A percentile compares a stretch with the other conserved stretches of the same genome.
Conservation (phyloP, 2,329 filamentous ascomycete species). For the Ophiostoma piceae region DNA sequence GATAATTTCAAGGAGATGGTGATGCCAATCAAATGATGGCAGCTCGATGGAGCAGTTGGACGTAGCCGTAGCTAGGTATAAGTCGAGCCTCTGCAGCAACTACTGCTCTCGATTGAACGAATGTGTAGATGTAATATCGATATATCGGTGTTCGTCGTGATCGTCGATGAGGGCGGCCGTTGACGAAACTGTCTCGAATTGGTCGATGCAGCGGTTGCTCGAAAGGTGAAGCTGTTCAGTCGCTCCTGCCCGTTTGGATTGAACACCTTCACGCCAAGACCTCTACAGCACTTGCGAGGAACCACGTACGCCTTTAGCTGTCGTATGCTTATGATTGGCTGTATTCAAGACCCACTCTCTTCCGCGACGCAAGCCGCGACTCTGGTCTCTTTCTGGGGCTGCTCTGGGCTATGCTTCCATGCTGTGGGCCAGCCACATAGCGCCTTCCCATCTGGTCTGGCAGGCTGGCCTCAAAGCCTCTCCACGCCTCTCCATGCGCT, state of each 20-base stretch:
- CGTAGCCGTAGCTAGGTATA: slow-evolving; percentile 4
- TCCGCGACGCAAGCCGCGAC: slow-evolving; percentile 10
- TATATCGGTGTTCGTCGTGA: background rate
- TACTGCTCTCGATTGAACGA: background rate
- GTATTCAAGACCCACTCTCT: background rate
- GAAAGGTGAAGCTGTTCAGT: slow-evolving; percentile 21
- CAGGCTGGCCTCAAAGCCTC: too few species aligned
- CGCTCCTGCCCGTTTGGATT: slow-evolving; percentile 12
- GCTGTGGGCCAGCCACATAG: too few species aligned
- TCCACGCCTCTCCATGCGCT: background rate
- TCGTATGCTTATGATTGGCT: slow-evolving; percentile 22
- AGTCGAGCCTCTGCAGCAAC: background rate
- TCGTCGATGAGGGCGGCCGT: background rate
- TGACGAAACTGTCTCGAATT: slow-evolving; percentile 4
- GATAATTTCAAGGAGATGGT: background rate
- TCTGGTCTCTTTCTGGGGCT: background rate
- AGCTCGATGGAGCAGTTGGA: background rate
- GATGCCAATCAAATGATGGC: background rate
- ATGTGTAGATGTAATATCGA: background rate
- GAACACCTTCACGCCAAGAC: slow-evolving; percentile 15
- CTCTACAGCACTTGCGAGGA: slow-evolving; percentile 15
- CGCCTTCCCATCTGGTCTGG: too few species aligned
- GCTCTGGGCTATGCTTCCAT: background rate
- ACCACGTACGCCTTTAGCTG: slow-evolving; percentile 28
- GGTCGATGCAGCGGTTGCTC: slow-evolving; percentile 16